A percentile compares a stretch with the other conserved stretches of the same genome.
Evolutionary conservation across 1,284 basidiomycete genomes (phyloP).

Genomic region (Thecaphora frezii): DNA sequence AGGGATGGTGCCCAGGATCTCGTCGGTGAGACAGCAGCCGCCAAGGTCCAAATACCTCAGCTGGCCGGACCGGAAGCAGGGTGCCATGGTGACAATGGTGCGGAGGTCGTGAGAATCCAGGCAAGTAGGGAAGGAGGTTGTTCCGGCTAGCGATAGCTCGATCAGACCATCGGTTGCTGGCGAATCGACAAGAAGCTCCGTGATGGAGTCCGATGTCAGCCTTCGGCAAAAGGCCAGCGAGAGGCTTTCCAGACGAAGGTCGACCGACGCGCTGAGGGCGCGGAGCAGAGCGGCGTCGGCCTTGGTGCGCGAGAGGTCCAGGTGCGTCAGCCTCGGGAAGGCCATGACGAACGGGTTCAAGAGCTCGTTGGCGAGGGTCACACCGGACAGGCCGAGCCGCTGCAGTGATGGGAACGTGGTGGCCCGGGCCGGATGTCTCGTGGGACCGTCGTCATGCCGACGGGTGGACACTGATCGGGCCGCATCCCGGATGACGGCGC

Average conservation of each 20-base stretch:
- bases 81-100: slow-evolving; percentile 73
- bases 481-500: slow-evolving; percentile 21
- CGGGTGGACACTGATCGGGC: slow-evolving; percentile 63
- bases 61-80: slow-evolving; percentile 75
- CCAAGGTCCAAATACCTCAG: slow-evolving; percentile 88
- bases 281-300: slow-evolving; percentile 75
- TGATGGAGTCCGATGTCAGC: slow-evolving; percentile 77
- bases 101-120: slow-evolving; percentile 71
- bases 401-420: slow-evolving; percentile 72
- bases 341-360: slow-evolving; percentile 79
- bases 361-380: slow-evolving; percentile 74
- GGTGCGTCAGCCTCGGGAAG: slow-evolving; percentile 82
- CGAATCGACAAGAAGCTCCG: slow-evolving; percentile 72
- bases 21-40: slow-evolving; percentile 71
- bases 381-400: slow-evolving; percentile 81
- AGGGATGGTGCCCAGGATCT: slow-evolving; percentile 63
- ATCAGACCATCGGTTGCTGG: slow-evolving; percentile 68
- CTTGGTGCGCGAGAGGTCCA: slow-evolving; percentile 67
- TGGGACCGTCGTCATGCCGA: slow-evolving; percentile 31
- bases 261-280: slow-evolving; percentile 68
- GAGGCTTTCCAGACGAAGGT: slow-evolving; percentile 74
- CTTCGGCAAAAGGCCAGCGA: slow-evolving; percentile 85
- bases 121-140: slow-evolving; percentile 80
- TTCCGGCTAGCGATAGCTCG: slow-evolving; percentile 86
- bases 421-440: slow-evolving; percentile 40